phyloP scores from a whole-genome alignment of 148 eudicot genomes.

The Agrostemma githago region DNA sequence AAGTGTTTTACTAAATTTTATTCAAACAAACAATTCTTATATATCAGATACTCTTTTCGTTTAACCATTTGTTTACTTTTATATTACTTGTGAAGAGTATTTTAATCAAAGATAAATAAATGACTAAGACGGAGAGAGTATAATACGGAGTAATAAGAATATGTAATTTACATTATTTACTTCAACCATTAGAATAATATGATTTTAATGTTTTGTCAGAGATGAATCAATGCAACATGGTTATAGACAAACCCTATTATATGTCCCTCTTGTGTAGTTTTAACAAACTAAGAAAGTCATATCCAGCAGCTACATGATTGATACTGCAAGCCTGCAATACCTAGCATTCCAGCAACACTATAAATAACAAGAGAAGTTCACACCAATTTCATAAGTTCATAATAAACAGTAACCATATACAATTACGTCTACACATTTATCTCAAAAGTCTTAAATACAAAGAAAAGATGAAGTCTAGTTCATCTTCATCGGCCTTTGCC shows the following conservation, averaged over 20 bases:
- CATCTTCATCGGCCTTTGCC: constrained; percentile 22
- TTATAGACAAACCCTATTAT: neutral
- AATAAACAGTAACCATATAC: neutral
- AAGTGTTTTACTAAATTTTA: too few relatives aligned
- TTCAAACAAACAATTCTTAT: too few relatives aligned
- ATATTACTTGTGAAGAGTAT: too few relatives aligned
- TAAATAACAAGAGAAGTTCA: neutral
- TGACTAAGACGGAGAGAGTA: too few relatives aligned
- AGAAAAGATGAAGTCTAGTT: constrained; percentile 22
- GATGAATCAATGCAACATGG: too few relatives aligned
- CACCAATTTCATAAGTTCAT: neutral
- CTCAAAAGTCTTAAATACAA: neutral
- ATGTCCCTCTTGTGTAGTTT: neutral
- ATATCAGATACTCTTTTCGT: too few relatives aligned
- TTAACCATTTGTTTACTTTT: too few relatives aligned
- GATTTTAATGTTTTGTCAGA: too few relatives aligned
- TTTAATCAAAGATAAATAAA: too few relatives aligned
- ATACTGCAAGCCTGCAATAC: constrained; percentile 6
- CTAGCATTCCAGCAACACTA: constrained; percentile 5
- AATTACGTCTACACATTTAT: neutral
- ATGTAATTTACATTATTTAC: too few relatives aligned
- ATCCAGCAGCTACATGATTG: neutral
- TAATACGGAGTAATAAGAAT: too few relatives aligned
- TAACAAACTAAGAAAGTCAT: neutral
- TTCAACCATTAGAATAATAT: too few relatives aligned